Evolutionary conservation across 352 stramenopile species (phyloP), one percentile per base, ranked within the genome.

Genomic region (Globisporangium rhizosaccharum): DNA sequence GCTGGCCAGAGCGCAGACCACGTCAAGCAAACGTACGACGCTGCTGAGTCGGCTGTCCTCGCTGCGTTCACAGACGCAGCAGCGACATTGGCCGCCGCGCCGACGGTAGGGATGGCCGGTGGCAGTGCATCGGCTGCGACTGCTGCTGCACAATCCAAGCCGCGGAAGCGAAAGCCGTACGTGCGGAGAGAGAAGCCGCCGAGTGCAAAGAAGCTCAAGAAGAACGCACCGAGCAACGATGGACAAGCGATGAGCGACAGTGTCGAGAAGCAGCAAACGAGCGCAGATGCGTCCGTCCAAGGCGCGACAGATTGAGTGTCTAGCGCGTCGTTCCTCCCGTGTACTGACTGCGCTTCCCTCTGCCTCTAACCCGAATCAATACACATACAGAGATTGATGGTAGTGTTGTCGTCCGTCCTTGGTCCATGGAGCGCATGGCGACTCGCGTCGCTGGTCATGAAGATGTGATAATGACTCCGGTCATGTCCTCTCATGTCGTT

Each of bases 91-190:
- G 68, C 47, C 49, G 46, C 49, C 20, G 17, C 20, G 17, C 2
- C 45, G 17, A 14, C 48, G 12, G 23, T 33, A 46, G 14, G 14
- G 7, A 4, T 14, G 6, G 3, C 14, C 6, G 41, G 41, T 20
- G 15, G 5, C 6, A n/a, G 41, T 46, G 41, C 18, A 20, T 14
- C 51, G 23, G 5, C 14, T 8, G 23, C 51, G 15, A 14, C 25
- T 15, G 28, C 51, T 10, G n/a, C 47, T 2, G 51, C 48, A 11
- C 52, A 18, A 2, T 48, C 61, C 1, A 85, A 89, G 57, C 51
- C 68, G 14, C 79, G 81, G 0, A 93, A 93, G 59, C 78, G 83
- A 11, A 91, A 92, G 55, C 23, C 68, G 0, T 87, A 88, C 59
- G 73, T 70, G 26, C 78, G 80, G 50, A 86, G 76, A 62, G 80